A percentile compares a stretch with the other conserved stretches of the same genome.
Conservation (phyloP, 176 grass and related monocot species). For the Aegilops longissima region DNA sequence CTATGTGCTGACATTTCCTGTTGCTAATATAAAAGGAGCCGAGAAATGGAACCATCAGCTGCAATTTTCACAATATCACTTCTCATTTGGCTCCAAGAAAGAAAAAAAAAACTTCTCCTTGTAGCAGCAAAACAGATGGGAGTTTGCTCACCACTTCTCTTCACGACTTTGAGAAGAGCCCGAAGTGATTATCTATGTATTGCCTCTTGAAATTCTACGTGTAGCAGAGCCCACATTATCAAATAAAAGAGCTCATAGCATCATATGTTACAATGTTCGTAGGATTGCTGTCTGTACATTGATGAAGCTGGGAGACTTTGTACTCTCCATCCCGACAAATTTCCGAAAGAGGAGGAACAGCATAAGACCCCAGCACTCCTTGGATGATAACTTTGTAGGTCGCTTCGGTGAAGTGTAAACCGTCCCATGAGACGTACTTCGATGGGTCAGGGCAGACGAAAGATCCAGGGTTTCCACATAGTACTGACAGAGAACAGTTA, state of each 20-base stretch:
- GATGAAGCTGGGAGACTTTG: slow-evolving; percentile 53
- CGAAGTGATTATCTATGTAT: slow-evolving; percentile 21
- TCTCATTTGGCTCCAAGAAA: background rate
- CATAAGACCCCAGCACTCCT: slow-evolving; percentile 69
- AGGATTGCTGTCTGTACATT: slow-evolving; percentile 62
- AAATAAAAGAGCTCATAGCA: slow-evolving; percentile 54
- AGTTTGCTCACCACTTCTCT: slow-evolving; percentile 6
- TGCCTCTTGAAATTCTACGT: slow-evolving; percentile 32
- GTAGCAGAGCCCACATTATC: slow-evolving; percentile 36
- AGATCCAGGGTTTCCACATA: slow-evolving; percentile 68
- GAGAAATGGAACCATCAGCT: background rate
- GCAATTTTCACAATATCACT: background rate
- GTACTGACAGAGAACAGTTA: slow-evolving; percentile 67
- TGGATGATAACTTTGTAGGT: slow-evolving; percentile 73
- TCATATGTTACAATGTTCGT: slow-evolving; percentile 42
- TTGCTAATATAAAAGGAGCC: background rate
- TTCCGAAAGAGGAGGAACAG: slow-evolving; percentile 67
- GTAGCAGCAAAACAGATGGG: background rate
- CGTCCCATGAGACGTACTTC: slow-evolving; percentile 84
- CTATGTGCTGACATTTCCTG: background rate
- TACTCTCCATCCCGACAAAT: slow-evolving; percentile 48
- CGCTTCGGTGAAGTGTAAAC: slow-evolving; percentile 80
- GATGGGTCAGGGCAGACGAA: slow-evolving; percentile 61
- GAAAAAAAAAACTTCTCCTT: background rate
- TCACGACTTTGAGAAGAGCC: slow-evolving; percentile 35